Conservation (phyloP, 352 stramenopile species). For the Pythium insidiosum region DNA sequence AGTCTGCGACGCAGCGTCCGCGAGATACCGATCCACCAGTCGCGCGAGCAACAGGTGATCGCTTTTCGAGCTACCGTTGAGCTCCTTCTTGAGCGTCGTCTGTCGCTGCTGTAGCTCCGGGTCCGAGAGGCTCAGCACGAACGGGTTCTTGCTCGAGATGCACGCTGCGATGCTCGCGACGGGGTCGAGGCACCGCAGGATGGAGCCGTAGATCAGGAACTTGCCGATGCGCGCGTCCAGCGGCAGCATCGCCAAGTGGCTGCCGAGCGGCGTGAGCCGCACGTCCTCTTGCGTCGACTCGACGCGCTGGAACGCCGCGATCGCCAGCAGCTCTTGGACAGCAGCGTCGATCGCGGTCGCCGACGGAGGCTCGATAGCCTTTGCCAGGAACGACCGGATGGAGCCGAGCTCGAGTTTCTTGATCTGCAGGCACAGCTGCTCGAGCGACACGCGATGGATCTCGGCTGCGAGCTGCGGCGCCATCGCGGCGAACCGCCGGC, state of each 20-base stretch:
- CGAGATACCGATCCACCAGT: conserved; percentile 72
- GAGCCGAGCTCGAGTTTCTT: conserved; percentile 74
- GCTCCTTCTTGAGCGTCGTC: conserved; percentile 57
- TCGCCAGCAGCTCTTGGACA: conserved; percentile 85
- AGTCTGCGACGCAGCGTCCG: conserved; percentile 23
- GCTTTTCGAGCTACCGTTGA: conserved; percentile 58
- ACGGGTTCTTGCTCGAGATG: conserved; percentile 75
- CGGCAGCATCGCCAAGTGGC: conserved; percentile 73
- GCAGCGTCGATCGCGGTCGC: conserved; percentile 87
- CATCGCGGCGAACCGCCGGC: conserved; percentile 50
- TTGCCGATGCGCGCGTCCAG: conserved; percentile 85
- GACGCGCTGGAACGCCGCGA: conserved; percentile 76
- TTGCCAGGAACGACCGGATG: conserved; percentile 63
- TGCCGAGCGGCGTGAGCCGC: conserved; percentile 90
- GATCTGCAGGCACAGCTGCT: conserved; percentile 84
- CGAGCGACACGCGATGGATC: conserved; percentile 83
- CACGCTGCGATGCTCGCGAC: conserved; percentile 78
- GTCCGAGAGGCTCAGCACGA: conserved; percentile 66
- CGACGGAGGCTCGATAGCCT: conserved; percentile 90
- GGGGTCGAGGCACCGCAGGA: conserved; percentile 76
- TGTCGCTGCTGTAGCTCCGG: conserved; percentile 44
- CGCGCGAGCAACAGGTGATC: conserved; percentile 71
- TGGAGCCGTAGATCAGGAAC: conserved; percentile 83
- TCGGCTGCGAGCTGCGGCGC: conserved; percentile 71
- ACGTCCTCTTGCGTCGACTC: conserved; percentile 34